These are phyloP conservation scores for Cladorrhinum samala DNA, from an alignment of 495 filamentous ascomycete species.

Conservation along the genomic window DNA sequence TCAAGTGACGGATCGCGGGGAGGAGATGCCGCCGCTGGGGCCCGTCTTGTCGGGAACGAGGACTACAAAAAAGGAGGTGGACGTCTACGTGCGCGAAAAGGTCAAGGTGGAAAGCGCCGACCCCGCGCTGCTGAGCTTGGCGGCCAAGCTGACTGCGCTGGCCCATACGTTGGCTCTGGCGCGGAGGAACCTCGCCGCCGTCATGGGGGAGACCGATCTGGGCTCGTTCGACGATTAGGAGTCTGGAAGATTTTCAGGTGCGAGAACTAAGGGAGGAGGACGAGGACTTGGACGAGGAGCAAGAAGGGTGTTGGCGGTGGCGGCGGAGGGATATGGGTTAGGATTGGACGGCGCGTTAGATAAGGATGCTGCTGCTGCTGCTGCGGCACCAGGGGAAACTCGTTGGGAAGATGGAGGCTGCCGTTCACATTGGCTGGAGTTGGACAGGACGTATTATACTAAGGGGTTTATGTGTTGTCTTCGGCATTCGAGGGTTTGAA, in stretches of 20 bases:
- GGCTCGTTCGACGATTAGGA: slow-evolving; percentile 30
- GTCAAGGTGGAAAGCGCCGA: slow-evolving; percentile 87
- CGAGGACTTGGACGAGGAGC: not conserved
- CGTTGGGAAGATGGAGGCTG: not conserved
- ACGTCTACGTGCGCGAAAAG: slow-evolving; percentile 84
- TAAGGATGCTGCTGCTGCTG: not conserved
- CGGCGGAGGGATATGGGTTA: not conserved
- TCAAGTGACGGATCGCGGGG: slow-evolving; percentile 6
- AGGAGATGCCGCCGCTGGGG: not conserved
- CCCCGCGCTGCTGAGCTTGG: slow-evolving; percentile 77
- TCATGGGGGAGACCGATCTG: slow-evolving; percentile 59
- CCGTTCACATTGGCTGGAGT: slow-evolving; percentile 20
- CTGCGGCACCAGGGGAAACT: not conserved
- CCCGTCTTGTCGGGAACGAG: slow-evolving; percentile 8
- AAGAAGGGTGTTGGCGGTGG: not conserved
- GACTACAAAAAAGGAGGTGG: slow-evolving; percentile 24
- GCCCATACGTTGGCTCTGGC: slow-evolving; percentile 65
- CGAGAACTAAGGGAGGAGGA: no score
- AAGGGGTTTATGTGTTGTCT: slow-evolving; percentile 24
- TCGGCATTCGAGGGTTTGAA: slow-evolving; percentile 7
- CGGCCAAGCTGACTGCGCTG: slow-evolving; percentile 79
- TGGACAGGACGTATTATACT: slow-evolving; percentile 20
- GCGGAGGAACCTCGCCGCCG: slow-evolving; percentile 66
- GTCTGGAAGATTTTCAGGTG: no score
- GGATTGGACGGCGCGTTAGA: not conserved